These are phyloP conservation scores for Trametes versicolor DNA, from an alignment of 1,284 basidiomycete species.

Conservation along the genomic window DNA sequence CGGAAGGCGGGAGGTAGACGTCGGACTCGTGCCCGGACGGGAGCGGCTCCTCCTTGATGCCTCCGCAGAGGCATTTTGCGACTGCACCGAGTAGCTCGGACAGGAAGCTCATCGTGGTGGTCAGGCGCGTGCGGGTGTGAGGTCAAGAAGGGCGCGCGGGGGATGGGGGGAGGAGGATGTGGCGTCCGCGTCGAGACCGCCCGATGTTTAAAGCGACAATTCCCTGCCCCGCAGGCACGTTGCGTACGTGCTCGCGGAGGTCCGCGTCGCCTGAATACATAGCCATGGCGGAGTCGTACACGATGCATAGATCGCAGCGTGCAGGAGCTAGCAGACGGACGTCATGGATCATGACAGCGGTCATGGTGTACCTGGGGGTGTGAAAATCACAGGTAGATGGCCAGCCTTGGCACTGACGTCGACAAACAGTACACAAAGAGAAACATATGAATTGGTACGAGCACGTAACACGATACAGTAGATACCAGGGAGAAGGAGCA, in stretches of 20 bases:
- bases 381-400: background rate
- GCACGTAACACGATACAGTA: background rate
- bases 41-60: constrained; percentile 29
- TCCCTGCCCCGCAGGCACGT: background rate
- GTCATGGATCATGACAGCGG: background rate
- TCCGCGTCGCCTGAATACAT: background rate
- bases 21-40: constrained; percentile 25
- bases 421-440: background rate
- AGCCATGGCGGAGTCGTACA: background rate
- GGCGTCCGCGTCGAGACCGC: background rate
- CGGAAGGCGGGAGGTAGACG: constrained; percentile 30
- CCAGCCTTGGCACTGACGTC: no score
- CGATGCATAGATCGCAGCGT: background rate
- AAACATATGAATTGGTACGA: constrained; percentile 8
- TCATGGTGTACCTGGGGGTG: background rate
- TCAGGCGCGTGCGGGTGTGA: background rate
- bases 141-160: background rate
- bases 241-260: no score
- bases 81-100: constrained; percentile 35
- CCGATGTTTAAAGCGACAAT: background rate
- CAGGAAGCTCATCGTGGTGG: constrained; percentile 35
- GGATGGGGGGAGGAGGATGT: background rate
- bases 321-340: background rate
- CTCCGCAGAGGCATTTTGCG: constrained; percentile 38
- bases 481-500: constrained; percentile 3